Evolutionary conservation across 1,284 basidiomycete genomes (phyloP), one percentile per base, ranked within the genome.

Genomic region (Boletus smithii): DNA sequence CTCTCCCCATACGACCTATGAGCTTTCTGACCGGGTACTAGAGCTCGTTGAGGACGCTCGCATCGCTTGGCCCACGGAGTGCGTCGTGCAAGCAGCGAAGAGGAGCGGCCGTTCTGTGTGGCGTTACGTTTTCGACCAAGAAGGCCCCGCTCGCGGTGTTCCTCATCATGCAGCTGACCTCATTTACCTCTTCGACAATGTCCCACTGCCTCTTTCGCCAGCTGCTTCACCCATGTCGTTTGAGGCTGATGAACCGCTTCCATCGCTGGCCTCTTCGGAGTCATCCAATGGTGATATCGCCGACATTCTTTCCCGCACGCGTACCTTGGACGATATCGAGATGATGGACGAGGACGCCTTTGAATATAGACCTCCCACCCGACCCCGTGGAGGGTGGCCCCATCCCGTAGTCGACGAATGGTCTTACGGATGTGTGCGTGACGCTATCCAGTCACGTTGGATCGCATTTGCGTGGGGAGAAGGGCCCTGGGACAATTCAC

Each of bases 51-150:
- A 83, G 56, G 85, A 88, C 53, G 74, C 83, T 6, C 77, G 83
- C 24, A 74, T 88, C 31, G 81, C 83, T 8, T 88, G 84, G 84
- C 85, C 85, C 7, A 83, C 80, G 0, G 81, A 88, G 27, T 76
- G 79, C 55, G 69, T 82, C 37, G 75, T 75, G 5, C 68, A 73
- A 42, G 71, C 69, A 48, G 72, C 77, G 3, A 73, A 70, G 44
- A 67, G 60, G 8, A 73, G 73, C 14, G 81, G 79, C 0, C 70
- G 68, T 29, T 76, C 75, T 17, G 83, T 87, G 3, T 88, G 81
- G 79, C 74, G 86, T 44, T 88, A 85, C 58, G 78, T 86, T 20
- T 88, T 88, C 57, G 85, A 88, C 66, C 86, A 88, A 66, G 86
- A 87, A 55, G 77, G 81, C 3, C 83, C 84, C 3, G 71, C 74